These are phyloP conservation scores for Ocimum tenuiflorum DNA, from an alignment of 257 asterid species.

Conservation along the genomic window DNA sequence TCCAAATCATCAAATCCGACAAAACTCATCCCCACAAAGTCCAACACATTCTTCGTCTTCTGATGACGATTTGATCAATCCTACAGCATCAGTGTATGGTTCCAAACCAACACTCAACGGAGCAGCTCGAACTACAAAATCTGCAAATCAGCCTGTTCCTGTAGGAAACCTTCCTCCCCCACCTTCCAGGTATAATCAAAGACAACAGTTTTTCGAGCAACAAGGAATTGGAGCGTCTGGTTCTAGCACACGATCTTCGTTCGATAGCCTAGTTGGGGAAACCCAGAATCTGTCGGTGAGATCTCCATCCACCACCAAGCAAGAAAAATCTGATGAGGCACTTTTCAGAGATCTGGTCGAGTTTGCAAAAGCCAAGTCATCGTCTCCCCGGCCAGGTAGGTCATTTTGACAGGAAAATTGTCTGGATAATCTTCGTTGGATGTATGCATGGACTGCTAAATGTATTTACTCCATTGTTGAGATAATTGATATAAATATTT, in stretches of 20 bases:
- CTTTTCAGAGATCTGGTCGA: slow-evolving; percentile 81
- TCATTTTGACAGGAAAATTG: slow-evolving; percentile 25
- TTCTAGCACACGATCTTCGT: slow-evolving; percentile 38
- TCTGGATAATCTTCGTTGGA: neutral
- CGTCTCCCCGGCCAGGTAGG: slow-evolving; percentile 58
- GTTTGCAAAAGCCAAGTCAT: slow-evolving; percentile 79
- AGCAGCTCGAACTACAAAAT: slow-evolving; percentile 29
- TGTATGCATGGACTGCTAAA: neutral
- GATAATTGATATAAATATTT: neutral
- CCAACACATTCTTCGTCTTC: slow-evolving; percentile 38
- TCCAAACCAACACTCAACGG: slow-evolving; percentile 29
- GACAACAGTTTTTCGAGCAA: slow-evolving; percentile 71
- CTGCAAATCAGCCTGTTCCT: slow-evolving; percentile 40
- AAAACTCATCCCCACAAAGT: slow-evolving; percentile 22
- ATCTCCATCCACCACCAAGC: slow-evolving; percentile 41
- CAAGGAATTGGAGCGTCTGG: slow-evolving; percentile 31
- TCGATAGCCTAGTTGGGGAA: slow-evolving; percentile 54
- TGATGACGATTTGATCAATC: slow-evolving; percentile 57
- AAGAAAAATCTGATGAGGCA: slow-evolving; percentile 64
- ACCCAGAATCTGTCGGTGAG: slow-evolving; percentile 55
- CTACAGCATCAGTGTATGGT: slow-evolving; percentile 59
- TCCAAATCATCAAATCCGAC: slow-evolving; percentile 35
- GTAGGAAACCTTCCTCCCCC: slow-evolving; percentile 59
- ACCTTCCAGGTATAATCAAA: slow-evolving; percentile 62
- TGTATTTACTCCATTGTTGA: neutral